Base-by-base conservation (phyloP, 257 asterid genomes). In the Penstemon newberryi region DNA sequence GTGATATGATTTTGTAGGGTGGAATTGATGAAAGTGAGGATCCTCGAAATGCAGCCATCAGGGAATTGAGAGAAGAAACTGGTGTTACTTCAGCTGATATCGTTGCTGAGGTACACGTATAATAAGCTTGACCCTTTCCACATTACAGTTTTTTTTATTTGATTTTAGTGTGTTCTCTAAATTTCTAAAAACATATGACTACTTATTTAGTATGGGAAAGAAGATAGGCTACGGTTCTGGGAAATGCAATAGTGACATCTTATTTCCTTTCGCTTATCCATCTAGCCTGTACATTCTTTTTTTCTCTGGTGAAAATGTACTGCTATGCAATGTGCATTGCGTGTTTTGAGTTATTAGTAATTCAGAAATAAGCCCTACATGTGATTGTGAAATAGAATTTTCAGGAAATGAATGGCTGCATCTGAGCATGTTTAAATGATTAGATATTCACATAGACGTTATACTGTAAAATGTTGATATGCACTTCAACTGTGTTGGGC, bases 11-110 rank as follows among this genome's bases (percentile, higher is more conserved):
- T 62, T 47, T 60, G 9, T 68, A 92, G 98, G 98, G 98, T 13
- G 98, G 98, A 15, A 83, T 92, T 63, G 98, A 92, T 74, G 95
- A 79, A 62, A 77, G 8, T 7, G 98, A 92, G 80, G 95, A 86
- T 80, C 88, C 95, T 57, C 86, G 88, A 79, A 76, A 75, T 71
- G 97, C 98, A 66, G 98, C 90, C 67, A 75, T 84, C 64, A 77
- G 98, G 79, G 98, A 92, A 77, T 63, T 90, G 75, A 80, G 92
- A 79, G 98, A 92, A 82, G 98, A 92, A 84, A 90, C 98, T 7
- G 98, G 98, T 65, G 92, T 92, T 73, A 86, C 87, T 49, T 85
- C 96, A 59, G 97, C 98, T 50, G 90, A 86, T 65, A 78, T 89
- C 69, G 42, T 88, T 51, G 92, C 95, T 6, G 96, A 90, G 97